Conservation (phyloP, 768 basidiomycete species). For the Lactifluus echinatus region DNA sequence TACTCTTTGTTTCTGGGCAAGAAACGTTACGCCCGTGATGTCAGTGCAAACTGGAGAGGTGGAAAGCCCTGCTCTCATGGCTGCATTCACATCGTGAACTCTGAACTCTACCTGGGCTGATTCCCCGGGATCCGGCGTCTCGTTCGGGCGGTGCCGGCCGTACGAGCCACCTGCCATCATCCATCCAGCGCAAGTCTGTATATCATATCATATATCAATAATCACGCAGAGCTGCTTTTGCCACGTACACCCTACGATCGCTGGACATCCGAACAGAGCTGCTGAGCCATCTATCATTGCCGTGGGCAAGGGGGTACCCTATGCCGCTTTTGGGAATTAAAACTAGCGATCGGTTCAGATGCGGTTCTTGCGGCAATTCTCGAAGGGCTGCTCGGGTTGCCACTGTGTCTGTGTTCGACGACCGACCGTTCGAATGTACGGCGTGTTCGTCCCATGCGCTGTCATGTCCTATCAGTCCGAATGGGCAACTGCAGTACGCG, state of each 20-base stretch:
- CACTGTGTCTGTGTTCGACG: background rate
- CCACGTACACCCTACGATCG: background rate
- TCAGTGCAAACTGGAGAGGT: background rate
- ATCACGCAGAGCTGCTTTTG: background rate
- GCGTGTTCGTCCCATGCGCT: background rate
- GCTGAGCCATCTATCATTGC: background rate
- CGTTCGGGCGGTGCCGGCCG: background rate
- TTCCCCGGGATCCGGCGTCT: slow-evolving; percentile 4
- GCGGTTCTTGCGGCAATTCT: no score
- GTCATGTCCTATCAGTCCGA: background rate
- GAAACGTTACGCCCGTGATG: background rate
- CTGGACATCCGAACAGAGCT: background rate
- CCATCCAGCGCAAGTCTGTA: no score
- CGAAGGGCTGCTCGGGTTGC: no score
- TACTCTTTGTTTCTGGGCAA: background rate
- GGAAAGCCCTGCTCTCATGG: background rate
- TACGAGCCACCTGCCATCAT: no score
- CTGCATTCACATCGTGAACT: no score
- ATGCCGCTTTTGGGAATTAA: background rate
- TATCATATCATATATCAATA: no score
- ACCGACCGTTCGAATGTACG: background rate
- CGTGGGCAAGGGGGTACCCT: background rate
- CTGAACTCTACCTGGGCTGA: no score
- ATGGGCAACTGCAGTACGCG: background rate
- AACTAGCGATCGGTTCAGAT: background rate